These are phyloP conservation scores for Cordyceps cicadae DNA, from an alignment of 2,329 filamentous ascomycete species.

Conservation along the genomic window DNA sequence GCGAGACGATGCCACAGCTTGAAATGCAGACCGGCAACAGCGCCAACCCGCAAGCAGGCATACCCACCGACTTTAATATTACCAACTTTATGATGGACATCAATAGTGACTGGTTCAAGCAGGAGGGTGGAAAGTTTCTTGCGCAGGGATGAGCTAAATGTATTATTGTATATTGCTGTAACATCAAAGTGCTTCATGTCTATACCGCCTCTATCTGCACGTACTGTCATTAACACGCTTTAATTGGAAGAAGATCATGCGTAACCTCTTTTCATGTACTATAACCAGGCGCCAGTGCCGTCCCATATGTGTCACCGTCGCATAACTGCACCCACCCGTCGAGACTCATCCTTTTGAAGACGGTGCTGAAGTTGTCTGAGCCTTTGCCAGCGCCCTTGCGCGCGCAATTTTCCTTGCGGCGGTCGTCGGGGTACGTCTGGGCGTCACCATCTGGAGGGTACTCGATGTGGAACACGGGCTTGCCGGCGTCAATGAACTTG, in stretches of 20 bases:
- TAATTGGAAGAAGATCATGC: background rate
- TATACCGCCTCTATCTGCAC: background rate
- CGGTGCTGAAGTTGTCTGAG: constrained; percentile 49
- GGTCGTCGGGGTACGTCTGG: constrained; percentile 15
- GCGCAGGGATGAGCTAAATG: background rate
- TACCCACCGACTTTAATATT: constrained; percentile 61
- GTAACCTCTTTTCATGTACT: background rate
- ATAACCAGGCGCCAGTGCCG: constrained; percentile 9
- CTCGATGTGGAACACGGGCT: constrained; percentile 68
- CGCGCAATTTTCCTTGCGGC: constrained; percentile 32
- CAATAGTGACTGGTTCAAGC: constrained; percentile 64
- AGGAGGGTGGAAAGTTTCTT: constrained; percentile 26
- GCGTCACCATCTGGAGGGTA: constrained; percentile 41
- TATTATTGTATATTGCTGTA: background rate
- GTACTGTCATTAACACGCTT: background rate
- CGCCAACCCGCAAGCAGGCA: constrained; percentile 19
- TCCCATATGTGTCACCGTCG: constrained; percentile 24
- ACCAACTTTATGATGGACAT: constrained; percentile 71
- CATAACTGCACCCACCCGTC: constrained; percentile 57
- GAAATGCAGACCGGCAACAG: constrained; percentile 22
- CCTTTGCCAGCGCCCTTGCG: constrained; percentile 28
- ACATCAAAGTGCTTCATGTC: background rate
- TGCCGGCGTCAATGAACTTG: constrained; percentile 49
- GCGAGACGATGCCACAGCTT: constrained; percentile 16
- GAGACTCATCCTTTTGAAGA: constrained; percentile 57